Evolutionary conservation across 2,329 filamentous ascomycete species (phyloP).

Genomic region (Nemania sp.): DNA sequence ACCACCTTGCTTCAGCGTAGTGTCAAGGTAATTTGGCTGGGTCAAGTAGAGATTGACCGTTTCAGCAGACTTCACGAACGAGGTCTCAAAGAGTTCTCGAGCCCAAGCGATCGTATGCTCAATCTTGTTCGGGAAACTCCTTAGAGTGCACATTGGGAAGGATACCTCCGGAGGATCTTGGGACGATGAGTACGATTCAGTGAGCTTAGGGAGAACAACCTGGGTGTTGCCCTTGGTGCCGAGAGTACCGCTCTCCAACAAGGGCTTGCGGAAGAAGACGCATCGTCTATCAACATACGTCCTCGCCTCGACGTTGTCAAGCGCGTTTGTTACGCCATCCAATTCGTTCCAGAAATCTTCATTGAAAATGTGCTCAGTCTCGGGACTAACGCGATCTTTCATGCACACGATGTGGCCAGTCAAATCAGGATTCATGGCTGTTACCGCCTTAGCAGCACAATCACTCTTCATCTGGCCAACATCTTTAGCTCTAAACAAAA

Average conservation of each 20-base stretch:
- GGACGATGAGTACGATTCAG: constrained; percentile 96
- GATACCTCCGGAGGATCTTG: constrained; percentile 98
- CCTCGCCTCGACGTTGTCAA: constrained; percentile 97
- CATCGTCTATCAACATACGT: constrained; percentile 97
- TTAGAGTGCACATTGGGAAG: constrained; percentile 98
- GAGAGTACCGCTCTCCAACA: constrained; percentile 97
- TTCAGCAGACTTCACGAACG: constrained; percentile 93
- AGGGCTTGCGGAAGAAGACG: constrained; percentile 97
- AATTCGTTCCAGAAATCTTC: constrained; percentile 90
- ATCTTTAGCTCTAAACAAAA: constrained; percentile 92
- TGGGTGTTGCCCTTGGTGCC: constrained; percentile 99
- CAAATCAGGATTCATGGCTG: constrained; percentile 95
- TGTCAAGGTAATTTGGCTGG: constrained; percentile 89
- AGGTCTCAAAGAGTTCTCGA: constrained; percentile 93
- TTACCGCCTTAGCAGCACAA: constrained; percentile 87
- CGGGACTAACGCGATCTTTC: constrained; percentile 88
- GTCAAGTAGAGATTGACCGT: constrained; percentile 94
- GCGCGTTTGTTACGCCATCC: constrained; percentile 94
- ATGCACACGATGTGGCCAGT: constrained; percentile 85
- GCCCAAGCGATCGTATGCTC: constrained; percentile 99
- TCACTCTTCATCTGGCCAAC: constrained; percentile 98
- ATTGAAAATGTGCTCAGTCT: constrained; percentile 95
- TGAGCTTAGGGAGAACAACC: constrained; percentile 89
- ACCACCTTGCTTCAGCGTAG: constrained; percentile 89
- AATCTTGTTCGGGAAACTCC: constrained; percentile 97